A percentile compares a stretch with the other conserved stretches of the same genome.
Conservation (phyloP, 345 rosid genomes). For the Salix dunnii region DNA sequence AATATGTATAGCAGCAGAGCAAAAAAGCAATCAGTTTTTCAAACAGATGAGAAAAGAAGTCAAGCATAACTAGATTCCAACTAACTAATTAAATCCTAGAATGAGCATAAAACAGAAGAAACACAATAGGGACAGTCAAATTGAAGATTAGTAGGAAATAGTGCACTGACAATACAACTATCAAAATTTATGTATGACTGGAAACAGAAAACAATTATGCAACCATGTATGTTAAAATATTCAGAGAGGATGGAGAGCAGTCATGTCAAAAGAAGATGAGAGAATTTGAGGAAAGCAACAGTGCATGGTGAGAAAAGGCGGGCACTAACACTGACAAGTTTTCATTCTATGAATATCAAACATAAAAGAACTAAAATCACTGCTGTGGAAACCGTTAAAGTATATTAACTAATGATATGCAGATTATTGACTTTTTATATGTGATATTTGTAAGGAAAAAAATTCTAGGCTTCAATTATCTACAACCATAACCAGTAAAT, state of each 20-base stretch:
- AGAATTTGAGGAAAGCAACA: not conserved
- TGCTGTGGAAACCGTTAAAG: not conserved
- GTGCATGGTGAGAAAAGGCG: not conserved
- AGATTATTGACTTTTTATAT: not conserved
- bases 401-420: not conserved
- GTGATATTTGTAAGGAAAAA: not conserved
- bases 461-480: not conserved
- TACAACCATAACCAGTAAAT: not conserved
- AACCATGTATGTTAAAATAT: not conserved
- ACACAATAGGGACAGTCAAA: not conserved
- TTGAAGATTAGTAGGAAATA: not conserved
- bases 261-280: not conserved
- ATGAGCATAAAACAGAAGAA: not conserved
- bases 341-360: not conserved
- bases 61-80: not conserved
- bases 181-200: not conserved
- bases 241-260: not conserved
- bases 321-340: not conserved
- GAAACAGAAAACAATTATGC: not conserved
- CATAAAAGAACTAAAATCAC: not conserved
- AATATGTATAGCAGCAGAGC: not conserved
- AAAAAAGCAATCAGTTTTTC: not conserved
- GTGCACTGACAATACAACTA: not conserved
- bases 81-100: not conserved
- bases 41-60: not conserved